A percentile compares a stretch with the other conserved stretches of the same genome.
These are phyloP conservation scores for Sclerotinia sclerotiorum DNA, from an alignment of 2,329 filamentous ascomycete genomes.

Conservation along the genomic window DNA sequence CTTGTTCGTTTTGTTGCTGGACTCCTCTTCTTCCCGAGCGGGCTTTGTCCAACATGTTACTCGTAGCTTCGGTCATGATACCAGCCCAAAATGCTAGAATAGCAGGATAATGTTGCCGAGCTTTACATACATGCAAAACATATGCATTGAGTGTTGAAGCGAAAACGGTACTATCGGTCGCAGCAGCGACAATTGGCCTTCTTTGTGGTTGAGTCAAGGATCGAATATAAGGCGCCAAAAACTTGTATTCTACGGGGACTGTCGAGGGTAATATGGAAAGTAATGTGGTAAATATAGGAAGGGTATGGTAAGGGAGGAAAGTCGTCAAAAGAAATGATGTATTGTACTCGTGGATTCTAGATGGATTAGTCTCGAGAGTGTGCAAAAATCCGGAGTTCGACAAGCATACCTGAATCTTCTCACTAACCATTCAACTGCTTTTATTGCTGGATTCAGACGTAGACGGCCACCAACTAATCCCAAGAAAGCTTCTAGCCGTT, in stretches of 20 bases:
- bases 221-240: constrained; percentile 82
- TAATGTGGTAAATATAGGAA: constrained; percentile 79
- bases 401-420: constrained; percentile 74
- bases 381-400: neutral
- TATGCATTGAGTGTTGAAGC: constrained; percentile 76
- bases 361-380: constrained; percentile 11
- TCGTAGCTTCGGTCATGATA: constrained; percentile 80
- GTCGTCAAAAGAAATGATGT: constrained; percentile 74
- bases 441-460: constrained; percentile 82
- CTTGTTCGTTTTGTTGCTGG: constrained; percentile 78
- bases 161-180: constrained; percentile 74
- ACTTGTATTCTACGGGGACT: constrained; percentile 74
- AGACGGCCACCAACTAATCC: constrained; percentile 74
- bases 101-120: constrained; percentile 71
- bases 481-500: constrained; percentile 77
- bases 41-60: constrained; percentile 74
- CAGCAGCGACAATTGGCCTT: constrained; percentile 78
- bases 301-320: constrained; percentile 89
- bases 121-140: constrained; percentile 70
- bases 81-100: constrained; percentile 90
- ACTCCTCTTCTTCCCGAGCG: constrained; percentile 74
- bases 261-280: constrained; percentile 81
- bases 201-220: constrained; percentile 75
- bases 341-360: constrained; percentile 87
- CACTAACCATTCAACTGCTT: constrained; percentile 92